Conservation (phyloP, 2,329 filamentous ascomycete species). For the Beauveria varroae region DNA sequence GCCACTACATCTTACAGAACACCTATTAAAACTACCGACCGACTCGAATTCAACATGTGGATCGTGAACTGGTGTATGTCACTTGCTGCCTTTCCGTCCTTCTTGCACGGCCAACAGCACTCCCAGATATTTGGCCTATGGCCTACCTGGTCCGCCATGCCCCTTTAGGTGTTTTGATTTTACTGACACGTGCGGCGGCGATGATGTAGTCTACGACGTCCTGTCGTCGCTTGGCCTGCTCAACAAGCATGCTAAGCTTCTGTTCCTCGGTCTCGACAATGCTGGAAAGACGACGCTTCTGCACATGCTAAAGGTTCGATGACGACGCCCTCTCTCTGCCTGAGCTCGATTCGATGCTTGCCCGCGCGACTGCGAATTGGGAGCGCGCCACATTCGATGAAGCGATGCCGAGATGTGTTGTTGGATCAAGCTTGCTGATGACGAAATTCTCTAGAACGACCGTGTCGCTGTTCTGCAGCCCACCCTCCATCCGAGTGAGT, state of each 20-base stretch:
- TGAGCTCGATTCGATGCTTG: background rate
- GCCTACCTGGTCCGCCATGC: background rate
- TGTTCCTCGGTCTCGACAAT: slow-evolving; percentile 90
- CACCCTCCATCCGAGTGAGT: slow-evolving; percentile 82
- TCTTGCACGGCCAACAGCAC: background rate
- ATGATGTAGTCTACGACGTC: slow-evolving; percentile 66
- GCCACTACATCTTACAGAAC: background rate
- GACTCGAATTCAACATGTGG: slow-evolving; percentile 57
- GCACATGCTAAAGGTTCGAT: slow-evolving; percentile 85
- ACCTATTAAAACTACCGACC: background rate
- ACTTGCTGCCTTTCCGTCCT: background rate
- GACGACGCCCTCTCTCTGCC: background rate
- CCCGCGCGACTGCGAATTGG: background rate
- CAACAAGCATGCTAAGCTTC: slow-evolving; percentile 93
- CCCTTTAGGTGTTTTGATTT: background rate
- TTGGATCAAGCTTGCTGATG: slow-evolving; percentile 19
- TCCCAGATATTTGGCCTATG: background rate
- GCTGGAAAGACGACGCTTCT: slow-evolving; percentile 89
- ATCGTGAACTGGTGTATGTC: slow-evolving; percentile 90
- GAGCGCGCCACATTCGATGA: background rate
- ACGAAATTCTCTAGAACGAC: slow-evolving; percentile 61
- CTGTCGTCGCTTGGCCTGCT: slow-evolving; percentile 79
- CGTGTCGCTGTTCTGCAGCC: slow-evolving; percentile 85
- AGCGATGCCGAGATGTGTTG: background rate
- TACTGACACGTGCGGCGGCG: slow-evolving; percentile 25